These are phyloP conservation scores for Pharnaceum exiguum DNA, from an alignment of 148 eudicot genomes.

Conservation along the genomic window DNA sequence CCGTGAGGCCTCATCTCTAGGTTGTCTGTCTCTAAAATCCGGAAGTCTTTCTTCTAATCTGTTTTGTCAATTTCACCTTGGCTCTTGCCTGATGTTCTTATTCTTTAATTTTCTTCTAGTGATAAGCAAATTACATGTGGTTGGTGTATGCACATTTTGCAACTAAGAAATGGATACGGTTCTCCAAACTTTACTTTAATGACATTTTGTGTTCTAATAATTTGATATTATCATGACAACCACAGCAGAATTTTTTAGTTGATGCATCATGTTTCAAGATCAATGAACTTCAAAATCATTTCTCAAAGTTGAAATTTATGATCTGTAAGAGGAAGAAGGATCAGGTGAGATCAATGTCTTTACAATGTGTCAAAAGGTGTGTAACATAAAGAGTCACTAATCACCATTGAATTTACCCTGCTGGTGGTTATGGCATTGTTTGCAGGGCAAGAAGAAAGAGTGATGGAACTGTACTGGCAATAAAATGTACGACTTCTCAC, in stretches of 20 bases:
- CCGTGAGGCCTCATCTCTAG: no score
- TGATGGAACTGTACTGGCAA: conserved; percentile 76
- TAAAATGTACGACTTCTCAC: conserved; percentile 68
- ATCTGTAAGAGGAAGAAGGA: conserved; percentile 87
- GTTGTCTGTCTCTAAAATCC: no score
- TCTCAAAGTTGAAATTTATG: conserved; percentile 63
- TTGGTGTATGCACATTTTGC: no score
- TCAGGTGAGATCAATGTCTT: conserved; percentile 54
- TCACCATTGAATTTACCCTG: conserved; percentile 10
- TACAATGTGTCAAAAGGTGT: background rate
- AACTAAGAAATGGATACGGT: no score
- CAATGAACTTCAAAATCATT: conserved; percentile 32
- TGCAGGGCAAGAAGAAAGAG: conserved; percentile 72
- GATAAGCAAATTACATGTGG: no score
- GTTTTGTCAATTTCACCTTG: no score
- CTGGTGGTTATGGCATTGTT: conserved; percentile 99
- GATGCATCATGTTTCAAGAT: conserved; percentile 30
- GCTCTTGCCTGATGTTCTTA: no score
- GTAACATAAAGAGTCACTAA: conserved; percentile 2
- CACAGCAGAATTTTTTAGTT: background rate
- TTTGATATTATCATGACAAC: no score
- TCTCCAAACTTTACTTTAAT: no score
- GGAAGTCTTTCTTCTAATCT: no score
- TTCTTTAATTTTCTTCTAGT: no score
- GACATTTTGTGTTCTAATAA: no score